Base-by-base conservation (phyloP, 768 basidiomycete genomes). In the Gloeopeniophorella convolvens region DNA sequence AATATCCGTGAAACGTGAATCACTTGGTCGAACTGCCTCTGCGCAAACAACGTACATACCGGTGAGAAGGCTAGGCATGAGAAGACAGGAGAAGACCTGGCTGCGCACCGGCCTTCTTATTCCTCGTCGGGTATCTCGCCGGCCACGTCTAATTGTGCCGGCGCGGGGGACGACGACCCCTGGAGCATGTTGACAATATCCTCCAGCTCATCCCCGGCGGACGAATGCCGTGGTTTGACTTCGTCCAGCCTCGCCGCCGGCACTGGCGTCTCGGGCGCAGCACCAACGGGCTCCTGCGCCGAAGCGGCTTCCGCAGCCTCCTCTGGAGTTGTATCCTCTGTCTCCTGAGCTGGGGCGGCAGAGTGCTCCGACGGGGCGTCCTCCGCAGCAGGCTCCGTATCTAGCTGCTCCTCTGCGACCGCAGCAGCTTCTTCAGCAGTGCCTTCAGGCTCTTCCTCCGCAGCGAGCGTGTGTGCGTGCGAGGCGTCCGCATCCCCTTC, bases 171-270 rank as follows among this genome's bases (percentile, higher is more conserved):
- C 20, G 55, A 48, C 2, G 66, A 59, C 1, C 71, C 60, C 66
- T 88, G 81, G 11, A 87, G 77, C 57, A 85, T 71, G 58, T 74
- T 79, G 53, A 88, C 78, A 45, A 86, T 79, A 48, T 78, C 77
- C 63, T 80, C 85, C 26, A 83, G 69, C 26, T 83, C 78, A 46
- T 69, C 63, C 13, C 63, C 72, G 9, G 28, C 33, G 3, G 45
- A 4, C 12, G 59, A 39, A 20, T 36, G 40, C 28, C 48, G 56
- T 18, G 42, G 56, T 16, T 55, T 63, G 11, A 59, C 54, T 20
- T 59, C 58, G 41, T 60, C 60, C 43, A 56, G 41, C 21, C 54
- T 57, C 37, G 56, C 45, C 34, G 56, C 59, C 20, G 54, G 58
- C 39, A 48, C 56, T 31, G 50, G 49, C 28, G 37, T 50, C 40